These are phyloP conservation scores for Neospermospora avenae DNA, from an alignment of 2,329 filamentous ascomycete genomes.

Conservation along the genomic window DNA sequence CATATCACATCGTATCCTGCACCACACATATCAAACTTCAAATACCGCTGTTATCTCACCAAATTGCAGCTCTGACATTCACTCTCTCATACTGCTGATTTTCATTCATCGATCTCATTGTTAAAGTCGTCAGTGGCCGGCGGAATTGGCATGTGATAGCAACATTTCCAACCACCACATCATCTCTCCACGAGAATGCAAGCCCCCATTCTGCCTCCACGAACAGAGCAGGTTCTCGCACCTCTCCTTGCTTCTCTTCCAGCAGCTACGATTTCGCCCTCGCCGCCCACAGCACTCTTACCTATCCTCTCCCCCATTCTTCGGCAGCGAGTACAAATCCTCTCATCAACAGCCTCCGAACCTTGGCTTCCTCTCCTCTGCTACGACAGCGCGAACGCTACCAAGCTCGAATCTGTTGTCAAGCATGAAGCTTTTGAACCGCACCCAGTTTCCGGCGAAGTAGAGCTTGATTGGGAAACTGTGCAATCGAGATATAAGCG, in stretches of 20 bases:
- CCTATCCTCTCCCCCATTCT: slow-evolving; percentile 63
- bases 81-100: neutral
- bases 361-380: slow-evolving; percentile 73
- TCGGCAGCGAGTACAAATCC: slow-evolving; percentile 61
- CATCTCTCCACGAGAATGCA: slow-evolving; percentile 19
- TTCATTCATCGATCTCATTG: neutral
- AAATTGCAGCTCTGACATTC: neutral
- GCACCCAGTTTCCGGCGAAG: slow-evolving; percentile 77
- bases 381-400: slow-evolving; percentile 55
- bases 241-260: slow-evolving; percentile 59
- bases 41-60: neutral
- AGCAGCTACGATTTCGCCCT: slow-evolving; percentile 54
- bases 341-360: slow-evolving; percentile 57
- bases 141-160: slow-evolving; percentile 23
- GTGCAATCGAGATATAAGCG: slow-evolving; percentile 61
- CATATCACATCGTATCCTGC: no score
- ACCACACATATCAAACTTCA: no score
- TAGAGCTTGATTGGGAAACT: slow-evolving; percentile 67
- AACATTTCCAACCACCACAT: neutral
- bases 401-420: slow-evolving; percentile 58
- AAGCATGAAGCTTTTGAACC: slow-evolving; percentile 65
- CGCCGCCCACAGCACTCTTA: slow-evolving; percentile 54
- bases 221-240: slow-evolving; percentile 48
- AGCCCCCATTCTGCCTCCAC: slow-evolving; percentile 41
- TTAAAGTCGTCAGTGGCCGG: neutral